These are phyloP conservation scores for Penicillium hordei DNA, from an alignment of 2,329 filamentous ascomycete genomes.

Conservation along the genomic window DNA sequence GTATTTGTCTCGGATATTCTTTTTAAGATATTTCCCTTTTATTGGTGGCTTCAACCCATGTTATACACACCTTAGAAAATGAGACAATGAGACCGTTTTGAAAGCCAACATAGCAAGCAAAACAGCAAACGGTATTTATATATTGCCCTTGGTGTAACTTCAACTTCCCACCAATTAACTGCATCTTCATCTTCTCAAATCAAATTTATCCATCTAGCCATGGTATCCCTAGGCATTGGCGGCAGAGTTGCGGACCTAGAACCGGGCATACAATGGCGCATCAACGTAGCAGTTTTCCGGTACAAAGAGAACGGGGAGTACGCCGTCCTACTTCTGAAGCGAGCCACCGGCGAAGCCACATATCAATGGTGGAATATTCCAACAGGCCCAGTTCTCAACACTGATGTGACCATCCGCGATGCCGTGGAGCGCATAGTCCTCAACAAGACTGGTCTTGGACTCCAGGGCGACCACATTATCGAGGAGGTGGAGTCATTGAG, in stretches of 20 bases:
- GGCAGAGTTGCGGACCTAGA: not conserved
- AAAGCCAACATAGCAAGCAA: not conserved
- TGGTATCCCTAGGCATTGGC: not conserved
- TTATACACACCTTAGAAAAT: not conserved
- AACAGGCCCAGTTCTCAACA: not conserved
- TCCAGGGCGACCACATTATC: not conserved
- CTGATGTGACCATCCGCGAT: not conserved
- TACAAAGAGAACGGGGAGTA: not conserved
- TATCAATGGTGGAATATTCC: not conserved
- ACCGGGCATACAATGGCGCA: not conserved
- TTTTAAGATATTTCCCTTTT: not conserved
- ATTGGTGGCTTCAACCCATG: not conserved
- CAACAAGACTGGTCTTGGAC: not conserved
- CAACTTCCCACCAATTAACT: not conserved
- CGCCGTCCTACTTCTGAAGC: not conserved
- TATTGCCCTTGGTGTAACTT: not conserved
- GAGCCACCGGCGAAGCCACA: not conserved
- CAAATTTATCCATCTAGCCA: not conserved
- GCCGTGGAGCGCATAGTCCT: not conserved
- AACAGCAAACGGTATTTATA: not conserved
- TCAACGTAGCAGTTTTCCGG: not conserved
- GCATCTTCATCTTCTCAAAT: not conserved
- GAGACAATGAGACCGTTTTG: not conserved
- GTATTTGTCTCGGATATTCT: not conserved
- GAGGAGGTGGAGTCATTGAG: not conserved